Evolutionary conservation across 306 rosid genomes (phyloP).

Genomic region (Vigna trinervia): DNA sequence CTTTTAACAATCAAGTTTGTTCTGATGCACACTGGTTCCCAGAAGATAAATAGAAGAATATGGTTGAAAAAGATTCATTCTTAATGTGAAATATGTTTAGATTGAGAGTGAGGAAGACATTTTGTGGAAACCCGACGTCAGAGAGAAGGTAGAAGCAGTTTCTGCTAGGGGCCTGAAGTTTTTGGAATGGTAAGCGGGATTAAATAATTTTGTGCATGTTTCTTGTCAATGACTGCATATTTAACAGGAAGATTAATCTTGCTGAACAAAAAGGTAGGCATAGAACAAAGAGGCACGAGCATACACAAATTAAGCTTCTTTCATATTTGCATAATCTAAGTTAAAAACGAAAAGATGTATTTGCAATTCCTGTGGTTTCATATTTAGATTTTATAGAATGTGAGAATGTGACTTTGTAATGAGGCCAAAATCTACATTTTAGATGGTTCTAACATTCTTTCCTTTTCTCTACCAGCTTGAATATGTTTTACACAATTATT

Average conservation of each 20-base stretch:
- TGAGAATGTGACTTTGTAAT: neutral
- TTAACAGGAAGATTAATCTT: neutral
- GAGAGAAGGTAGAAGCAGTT: conserved; percentile 72
- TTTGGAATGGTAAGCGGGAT: conserved; percentile 67
- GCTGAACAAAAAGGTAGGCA: neutral
- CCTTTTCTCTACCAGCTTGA: conserved; percentile 37
- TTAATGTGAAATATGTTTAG: conserved; percentile 48
- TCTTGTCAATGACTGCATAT: conserved; percentile 16
- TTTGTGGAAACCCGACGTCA: conserved; percentile 68
- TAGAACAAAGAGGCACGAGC: neutral
- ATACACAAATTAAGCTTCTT: neutral
- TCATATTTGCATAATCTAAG: conserved; percentile 2
- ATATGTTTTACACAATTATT: conserved; percentile 1
- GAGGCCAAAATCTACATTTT: neutral
- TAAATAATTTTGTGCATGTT: neutral
- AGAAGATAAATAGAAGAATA: conserved; percentile 27
- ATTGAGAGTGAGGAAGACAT: conserved; percentile 73
- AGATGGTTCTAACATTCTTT: conserved; percentile 25
- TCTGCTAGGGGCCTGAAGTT: conserved; percentile 75
- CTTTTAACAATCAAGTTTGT: conserved; percentile 4
- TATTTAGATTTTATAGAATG: conserved; percentile 9
- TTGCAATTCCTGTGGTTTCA: conserved; percentile 14
- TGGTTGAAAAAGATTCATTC: conserved; percentile 27
- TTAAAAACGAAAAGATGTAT: neutral
- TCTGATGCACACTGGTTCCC: conserved; percentile 35